Conservation (phyloP, 2,329 filamentous ascomycete species). For the Fonsecaea pugnacius region DNA sequence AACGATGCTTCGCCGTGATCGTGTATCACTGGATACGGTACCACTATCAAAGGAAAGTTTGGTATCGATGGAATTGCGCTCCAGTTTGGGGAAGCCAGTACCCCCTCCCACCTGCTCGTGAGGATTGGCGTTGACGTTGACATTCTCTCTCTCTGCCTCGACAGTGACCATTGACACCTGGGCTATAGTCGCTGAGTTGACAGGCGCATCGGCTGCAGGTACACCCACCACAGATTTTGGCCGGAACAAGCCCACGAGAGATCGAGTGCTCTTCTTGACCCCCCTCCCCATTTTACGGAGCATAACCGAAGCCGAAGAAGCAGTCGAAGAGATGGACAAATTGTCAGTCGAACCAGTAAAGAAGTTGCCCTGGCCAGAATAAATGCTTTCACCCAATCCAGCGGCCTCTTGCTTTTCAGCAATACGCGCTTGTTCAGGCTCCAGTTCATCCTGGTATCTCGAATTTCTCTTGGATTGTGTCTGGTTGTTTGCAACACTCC, state of each 20-base stretch:
- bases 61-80: conserved; percentile 78
- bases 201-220: conserved; percentile 69
- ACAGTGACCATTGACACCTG: conserved; percentile 94
- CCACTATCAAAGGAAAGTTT: conserved; percentile 45
- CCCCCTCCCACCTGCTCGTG: conserved; percentile 70
- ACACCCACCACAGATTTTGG: conserved; percentile 89
- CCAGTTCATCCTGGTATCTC: conserved; percentile 68
- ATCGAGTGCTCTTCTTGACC: conserved; percentile 92
- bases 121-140: conserved; percentile 72
- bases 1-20: conserved; percentile 81
- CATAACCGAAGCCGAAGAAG: conserved; percentile 56
- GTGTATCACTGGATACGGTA: conserved; percentile 51
- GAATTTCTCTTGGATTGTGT: conserved; percentile 64
- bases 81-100: conserved; percentile 81
- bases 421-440: conserved; percentile 89
- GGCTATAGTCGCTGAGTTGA: conserved; percentile 71
- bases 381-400: conserved; percentile 91
- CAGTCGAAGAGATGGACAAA: conserved; percentile 60
- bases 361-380: conserved; percentile 79
- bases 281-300: conserved; percentile 97
- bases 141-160: conserved; percentile 84
- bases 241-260: conserved; percentile 89
- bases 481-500: conserved; percentile 48
- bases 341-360: conserved; percentile 95
- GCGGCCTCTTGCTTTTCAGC: conserved; percentile 89